Conservation (phyloP, 2,329 filamentous ascomycete species). For the Stenocarpella maydis region DNA sequence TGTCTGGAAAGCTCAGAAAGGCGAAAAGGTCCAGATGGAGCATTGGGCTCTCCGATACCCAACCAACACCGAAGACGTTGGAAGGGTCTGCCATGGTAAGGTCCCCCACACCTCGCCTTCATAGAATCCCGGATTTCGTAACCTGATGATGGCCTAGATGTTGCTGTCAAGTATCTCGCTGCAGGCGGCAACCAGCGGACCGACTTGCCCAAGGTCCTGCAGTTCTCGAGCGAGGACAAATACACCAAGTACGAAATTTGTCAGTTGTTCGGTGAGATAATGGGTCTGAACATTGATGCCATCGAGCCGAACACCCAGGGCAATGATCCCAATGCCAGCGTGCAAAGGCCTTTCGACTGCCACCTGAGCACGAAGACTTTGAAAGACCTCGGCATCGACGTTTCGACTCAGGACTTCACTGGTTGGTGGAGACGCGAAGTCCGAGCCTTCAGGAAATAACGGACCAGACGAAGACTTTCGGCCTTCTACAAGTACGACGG, state of each 20-base stretch:
- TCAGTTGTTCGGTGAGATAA: conserved; percentile 77
- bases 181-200: conserved; percentile 52
- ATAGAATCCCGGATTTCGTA: neutral
- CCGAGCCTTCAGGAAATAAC: conserved; percentile 64
- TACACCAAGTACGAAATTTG: conserved; percentile 94
- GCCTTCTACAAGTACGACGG: neutral
- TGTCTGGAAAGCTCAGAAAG: conserved; percentile 77
- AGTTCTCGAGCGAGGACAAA: conserved; percentile 86
- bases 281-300: conserved; percentile 74
- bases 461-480: neutral
- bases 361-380: conserved; percentile 82
- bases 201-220: conserved; percentile 73
- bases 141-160: conserved; percentile 56
- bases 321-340: conserved; percentile 74
- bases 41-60: conserved; percentile 87
- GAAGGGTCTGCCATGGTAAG: conserved; percentile 74
- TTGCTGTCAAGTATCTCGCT: conserved; percentile 72
- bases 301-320: conserved; percentile 76
- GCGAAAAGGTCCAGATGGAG: conserved; percentile 76
- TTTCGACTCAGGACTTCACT: conserved; percentile 77
- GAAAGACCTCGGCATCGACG: conserved; percentile 76
- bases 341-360: conserved; percentile 86
- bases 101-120: conserved; percentile 32
- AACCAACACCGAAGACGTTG: conserved; percentile 89
- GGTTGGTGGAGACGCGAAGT: conserved; percentile 81